Conservation (phyloP, 2,329 filamentous ascomycete species). For the Paecilomyces variotii region DNA sequence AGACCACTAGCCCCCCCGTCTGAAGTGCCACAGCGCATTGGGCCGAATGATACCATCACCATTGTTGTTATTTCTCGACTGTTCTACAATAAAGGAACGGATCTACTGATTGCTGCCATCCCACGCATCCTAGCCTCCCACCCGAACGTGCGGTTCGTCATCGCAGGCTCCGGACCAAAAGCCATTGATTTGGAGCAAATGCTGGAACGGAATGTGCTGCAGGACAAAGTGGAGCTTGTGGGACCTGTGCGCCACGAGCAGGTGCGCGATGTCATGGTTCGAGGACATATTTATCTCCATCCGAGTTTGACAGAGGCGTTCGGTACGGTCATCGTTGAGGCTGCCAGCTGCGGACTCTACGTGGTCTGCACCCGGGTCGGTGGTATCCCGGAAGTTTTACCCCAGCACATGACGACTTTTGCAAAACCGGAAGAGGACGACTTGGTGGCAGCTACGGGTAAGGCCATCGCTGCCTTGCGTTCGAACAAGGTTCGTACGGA, state of each 20-base stretch:
- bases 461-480: constrained; percentile 78
- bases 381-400: constrained; percentile 92
- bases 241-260: constrained; percentile 92
- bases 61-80: constrained; percentile 96
- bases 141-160: constrained; percentile 91
- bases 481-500: constrained; percentile 85
- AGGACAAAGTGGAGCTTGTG: constrained; percentile 87
- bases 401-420: constrained; percentile 94
- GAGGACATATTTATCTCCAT: constrained; percentile 92
- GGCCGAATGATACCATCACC: constrained; percentile 79
- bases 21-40: constrained; percentile 55
- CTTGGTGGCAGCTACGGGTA: constrained; percentile 78
- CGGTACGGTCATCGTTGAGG: constrained; percentile 95
- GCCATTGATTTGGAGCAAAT: constrained; percentile 97
- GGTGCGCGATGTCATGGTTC: constrained; percentile 93
- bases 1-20: constrained; percentile 13
- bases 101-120: constrained; percentile 91
- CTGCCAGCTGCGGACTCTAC: constrained; percentile 89
- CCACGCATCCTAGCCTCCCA: constrained; percentile 84
- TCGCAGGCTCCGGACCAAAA: constrained; percentile 91
- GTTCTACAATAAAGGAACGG: constrained; percentile 98
- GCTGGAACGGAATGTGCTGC: constrained; percentile 88
- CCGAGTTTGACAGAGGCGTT: constrained; percentile 94
- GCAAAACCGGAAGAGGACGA: constrained; percentile 96
- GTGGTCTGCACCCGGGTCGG: constrained; percentile 95